Evolutionary conservation across 805 yeast genomes (phyloP), one percentile per base, ranked within the genome.

Genomic region (Myxozyma monticola): DNA sequence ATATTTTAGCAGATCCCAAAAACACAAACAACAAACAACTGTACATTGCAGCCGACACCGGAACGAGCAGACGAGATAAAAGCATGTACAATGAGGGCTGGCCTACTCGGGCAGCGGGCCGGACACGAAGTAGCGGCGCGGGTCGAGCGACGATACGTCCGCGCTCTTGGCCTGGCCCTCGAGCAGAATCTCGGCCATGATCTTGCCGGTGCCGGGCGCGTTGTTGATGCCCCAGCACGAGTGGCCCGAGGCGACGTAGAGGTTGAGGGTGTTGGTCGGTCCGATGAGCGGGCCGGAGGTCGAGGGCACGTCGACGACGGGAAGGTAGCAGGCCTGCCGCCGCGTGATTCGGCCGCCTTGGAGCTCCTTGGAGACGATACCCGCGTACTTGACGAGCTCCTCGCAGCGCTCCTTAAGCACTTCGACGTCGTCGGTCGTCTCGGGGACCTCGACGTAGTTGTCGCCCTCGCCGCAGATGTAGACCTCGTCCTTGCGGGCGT

Each of bases 221-320:
- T 93, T 91, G 71, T 91, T 93, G 56, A 91, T 93, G 20, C 99
- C 99, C 99, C 99, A 91, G 70, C 98, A 93, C 14, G 96, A 85
- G 68, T 91, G 99, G 0, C 98, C 99, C 14, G 91, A 80, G 1
- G 96, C 96, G 48, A 91, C 68, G 61, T 73, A 85, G 54, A 91
- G 71, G 53, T 83, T 82, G 20, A 78, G 80, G 6, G 90, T 95
- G 62, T 89, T 89, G 0, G 98, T 91, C 61, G 87, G 91, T 39
- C 99, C 99, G 60, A 91, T 83, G 46, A 93, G 73, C 0, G 99
- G 99, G 4, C 99, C 99, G 1, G 91, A 80, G 34, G 88, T 80
- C 3, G 95, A 85, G 1, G 97, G 95, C 7, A 89, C 91, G 65
- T 91, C 96, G 44, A 91, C 76, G 4, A 91, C 96, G 0, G 99